phyloP scores from a whole-genome alignment of 2,329 filamentous ascomycete species.

The Arthrobotrys pseudoclavata region DNA sequence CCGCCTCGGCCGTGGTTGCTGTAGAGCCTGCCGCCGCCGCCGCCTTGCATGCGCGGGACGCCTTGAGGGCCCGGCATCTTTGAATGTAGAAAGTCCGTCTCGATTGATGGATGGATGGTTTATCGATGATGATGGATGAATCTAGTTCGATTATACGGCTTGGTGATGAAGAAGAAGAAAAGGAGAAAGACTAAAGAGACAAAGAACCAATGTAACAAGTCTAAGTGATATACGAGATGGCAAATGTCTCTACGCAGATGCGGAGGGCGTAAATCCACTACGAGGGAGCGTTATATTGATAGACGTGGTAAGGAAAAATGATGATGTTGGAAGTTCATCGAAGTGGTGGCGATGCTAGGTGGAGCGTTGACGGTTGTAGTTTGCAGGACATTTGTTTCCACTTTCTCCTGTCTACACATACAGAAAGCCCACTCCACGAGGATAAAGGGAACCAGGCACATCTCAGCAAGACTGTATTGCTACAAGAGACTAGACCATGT shows the following conservation, averaged over 20 bases:
- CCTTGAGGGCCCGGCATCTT: conserved; percentile 24
- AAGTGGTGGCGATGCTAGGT: not conserved
- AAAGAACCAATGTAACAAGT: not conserved
- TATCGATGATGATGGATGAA: conserved; percentile 4
- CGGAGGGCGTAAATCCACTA: not conserved
- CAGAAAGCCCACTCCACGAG: no score
- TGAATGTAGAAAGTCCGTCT: not conserved
- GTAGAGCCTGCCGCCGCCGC: not conserved
- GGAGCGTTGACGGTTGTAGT: not conserved
- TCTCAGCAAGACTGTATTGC: no score
- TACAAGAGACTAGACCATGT: no score
- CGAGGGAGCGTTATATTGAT: not conserved
- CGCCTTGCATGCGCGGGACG: conserved; percentile 2
- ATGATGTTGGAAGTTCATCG: not conserved
- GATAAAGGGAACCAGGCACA: no score
- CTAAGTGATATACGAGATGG: not conserved
- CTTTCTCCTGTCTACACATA: no score
- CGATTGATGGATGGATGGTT: not conserved
- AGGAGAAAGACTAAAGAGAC: not conserved
- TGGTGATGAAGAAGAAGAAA: not conserved
- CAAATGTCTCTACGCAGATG: not conserved
- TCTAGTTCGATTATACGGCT: not conserved
- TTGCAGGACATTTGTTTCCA: not conserved
- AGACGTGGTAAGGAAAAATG: not conserved
- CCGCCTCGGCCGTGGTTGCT: conserved; percentile 14